Conservation (phyloP, 2,329 filamentous ascomycete species). For the Coniella vitis region DNA sequence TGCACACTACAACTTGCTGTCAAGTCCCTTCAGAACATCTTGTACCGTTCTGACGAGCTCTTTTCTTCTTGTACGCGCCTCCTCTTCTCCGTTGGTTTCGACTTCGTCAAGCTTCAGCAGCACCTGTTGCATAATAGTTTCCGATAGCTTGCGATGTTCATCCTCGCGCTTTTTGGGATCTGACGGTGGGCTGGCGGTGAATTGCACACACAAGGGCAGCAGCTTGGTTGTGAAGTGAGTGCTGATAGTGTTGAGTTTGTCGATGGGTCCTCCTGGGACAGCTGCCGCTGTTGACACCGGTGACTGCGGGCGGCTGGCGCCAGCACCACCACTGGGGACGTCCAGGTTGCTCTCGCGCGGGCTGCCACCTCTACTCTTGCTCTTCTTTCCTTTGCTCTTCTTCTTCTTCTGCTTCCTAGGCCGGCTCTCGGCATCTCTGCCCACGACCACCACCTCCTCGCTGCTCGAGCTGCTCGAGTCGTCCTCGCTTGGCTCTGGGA, state of each 20-base stretch:
- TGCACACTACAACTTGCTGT: no score
- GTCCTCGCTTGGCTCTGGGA: conserved; percentile 44
- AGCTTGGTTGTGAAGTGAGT: conserved; percentile 57
- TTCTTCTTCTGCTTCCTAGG: conserved; percentile 32
- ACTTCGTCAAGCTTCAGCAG: conserved; percentile 71
- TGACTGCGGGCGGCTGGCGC: conserved; percentile 32
- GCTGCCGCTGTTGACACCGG: conserved; percentile 25
- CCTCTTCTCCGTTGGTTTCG: conserved; percentile 62
- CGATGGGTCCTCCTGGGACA: conserved; percentile 37
- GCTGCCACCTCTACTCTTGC: conserved; percentile 34
- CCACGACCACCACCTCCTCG: conserved; percentile 37
- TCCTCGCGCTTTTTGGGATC: conserved; percentile 63
- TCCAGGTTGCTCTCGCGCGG: conserved; percentile 38
- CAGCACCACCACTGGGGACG: conserved; percentile 27
- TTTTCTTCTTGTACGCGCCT: conserved; percentile 60
- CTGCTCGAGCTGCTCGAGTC: conserved; percentile 30
- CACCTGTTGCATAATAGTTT: conserved; percentile 70
- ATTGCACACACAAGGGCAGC: conserved; percentile 58
- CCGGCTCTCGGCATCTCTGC: conserved; percentile 36
- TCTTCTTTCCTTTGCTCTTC: conserved; percentile 36
- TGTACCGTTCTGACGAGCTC: conserved; percentile 68
- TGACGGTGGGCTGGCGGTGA: conserved; percentile 53
- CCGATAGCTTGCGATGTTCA: conserved; percentile 67
- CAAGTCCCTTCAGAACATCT: conserved; percentile 56
- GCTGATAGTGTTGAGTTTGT: conserved; percentile 61